These are phyloP conservation scores for Amauroascus verrucosus DNA, from an alignment of 2,329 filamentous ascomycete genomes.

Conservation along the genomic window DNA sequence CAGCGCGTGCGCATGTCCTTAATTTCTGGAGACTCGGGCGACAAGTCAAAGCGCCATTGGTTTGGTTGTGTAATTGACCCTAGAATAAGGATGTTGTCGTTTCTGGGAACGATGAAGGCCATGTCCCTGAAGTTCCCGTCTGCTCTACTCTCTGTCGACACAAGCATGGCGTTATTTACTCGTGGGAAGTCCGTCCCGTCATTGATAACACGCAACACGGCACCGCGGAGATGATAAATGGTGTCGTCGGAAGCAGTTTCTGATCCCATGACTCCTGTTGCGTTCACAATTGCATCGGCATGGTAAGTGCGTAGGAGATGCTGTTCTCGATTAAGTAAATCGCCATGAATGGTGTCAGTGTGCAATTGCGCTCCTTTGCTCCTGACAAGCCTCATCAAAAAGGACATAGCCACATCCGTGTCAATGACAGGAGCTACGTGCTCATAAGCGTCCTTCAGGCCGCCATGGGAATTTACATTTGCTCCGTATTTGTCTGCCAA, in stretches of 20 bases:
- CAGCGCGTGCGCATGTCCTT: slow-evolving; percentile 37
- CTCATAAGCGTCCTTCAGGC: slow-evolving; percentile 35
- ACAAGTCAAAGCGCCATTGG: slow-evolving; percentile 28
- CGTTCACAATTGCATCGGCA: slow-evolving; percentile 36
- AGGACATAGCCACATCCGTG: slow-evolving; percentile 37
- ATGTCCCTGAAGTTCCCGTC: slow-evolving; percentile 6
- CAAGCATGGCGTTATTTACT: slow-evolving; percentile 33
- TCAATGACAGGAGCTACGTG: slow-evolving; percentile 39
- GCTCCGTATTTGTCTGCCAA: neutral
- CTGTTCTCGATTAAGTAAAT: slow-evolving; percentile 32
- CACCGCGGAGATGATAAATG: slow-evolving; percentile 38
- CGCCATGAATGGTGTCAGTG: slow-evolving; percentile 31
- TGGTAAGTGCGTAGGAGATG: slow-evolving; percentile 22
- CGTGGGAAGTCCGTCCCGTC: slow-evolving; percentile 37
- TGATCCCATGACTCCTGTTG: slow-evolving; percentile 32
- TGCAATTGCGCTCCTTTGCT: slow-evolving; percentile 34
- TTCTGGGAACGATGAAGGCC: slow-evolving; percentile 36
- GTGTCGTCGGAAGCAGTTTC: slow-evolving; percentile 32
- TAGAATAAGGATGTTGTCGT: slow-evolving; percentile 37
- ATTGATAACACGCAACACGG: slow-evolving; percentile 39
- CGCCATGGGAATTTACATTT: slow-evolving; percentile 5
- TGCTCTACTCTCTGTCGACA: slow-evolving; percentile 28
- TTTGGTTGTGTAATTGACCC: slow-evolving; percentile 33
- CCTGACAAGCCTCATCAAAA: slow-evolving; percentile 25
- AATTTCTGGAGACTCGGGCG: slow-evolving; percentile 33